Conservation (phyloP, 805 yeast genomes). For the Clavispora asparagi region DNA sequence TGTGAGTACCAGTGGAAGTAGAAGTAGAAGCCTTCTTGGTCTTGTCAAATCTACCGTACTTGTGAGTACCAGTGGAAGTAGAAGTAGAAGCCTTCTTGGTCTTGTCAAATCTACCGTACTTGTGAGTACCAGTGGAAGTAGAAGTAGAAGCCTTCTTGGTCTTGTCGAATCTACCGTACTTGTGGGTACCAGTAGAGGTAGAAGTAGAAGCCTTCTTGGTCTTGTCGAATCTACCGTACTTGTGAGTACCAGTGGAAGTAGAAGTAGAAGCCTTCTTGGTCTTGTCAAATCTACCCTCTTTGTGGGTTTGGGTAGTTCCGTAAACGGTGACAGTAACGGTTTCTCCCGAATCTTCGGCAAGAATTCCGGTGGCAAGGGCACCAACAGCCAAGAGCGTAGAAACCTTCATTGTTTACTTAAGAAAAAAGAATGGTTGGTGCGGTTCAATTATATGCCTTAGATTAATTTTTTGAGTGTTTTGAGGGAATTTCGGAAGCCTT, state of each 20-base stretch:
- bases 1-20: too few relatives aligned
- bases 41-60: conserved; percentile 28
- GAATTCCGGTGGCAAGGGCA: conserved; percentile 11
- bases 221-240: conserved; percentile 17
- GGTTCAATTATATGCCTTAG: background rate
- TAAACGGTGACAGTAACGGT: conserved; percentile 14
- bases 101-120: conserved; percentile 20
- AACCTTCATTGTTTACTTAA: conserved; percentile 11
- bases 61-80: conserved; percentile 23
- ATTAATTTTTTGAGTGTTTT: conserved; percentile 6
- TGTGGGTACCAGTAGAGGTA: conserved; percentile 37
- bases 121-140: conserved; percentile 23
- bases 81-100: conserved; percentile 11
- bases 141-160: conserved; percentile 24
- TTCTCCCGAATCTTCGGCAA: conserved; percentile 11
- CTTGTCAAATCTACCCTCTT: conserved; percentile 20
- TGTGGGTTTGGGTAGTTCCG: conserved; percentile 17
- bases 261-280: conserved; percentile 12
- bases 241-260: conserved; percentile 14
- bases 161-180: conserved; percentile 52
- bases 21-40: conserved; percentile 32
- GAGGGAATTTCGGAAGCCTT: conserved; percentile 10
- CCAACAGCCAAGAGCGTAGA: conserved; percentile 13
- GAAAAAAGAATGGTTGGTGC: background rate
- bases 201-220: conserved; percentile 10